phyloP scores from a whole-genome alignment of 176 grass and related monocot genomes.

The Rhynchospora breviuscula region DNA sequence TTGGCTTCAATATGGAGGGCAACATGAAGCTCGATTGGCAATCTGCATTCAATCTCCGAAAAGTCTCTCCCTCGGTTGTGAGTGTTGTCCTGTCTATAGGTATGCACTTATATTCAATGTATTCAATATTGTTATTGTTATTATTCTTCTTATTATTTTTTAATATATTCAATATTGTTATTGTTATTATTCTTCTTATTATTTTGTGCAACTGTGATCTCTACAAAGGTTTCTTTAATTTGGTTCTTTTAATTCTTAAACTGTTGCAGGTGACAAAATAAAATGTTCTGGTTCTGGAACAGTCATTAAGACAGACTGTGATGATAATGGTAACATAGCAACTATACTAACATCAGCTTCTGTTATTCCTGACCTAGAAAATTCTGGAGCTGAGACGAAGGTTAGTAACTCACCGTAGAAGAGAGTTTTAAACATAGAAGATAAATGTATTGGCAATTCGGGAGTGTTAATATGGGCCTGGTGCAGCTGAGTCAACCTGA shows the following conservation, averaged over 20 bases:
- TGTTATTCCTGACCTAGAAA: not conserved
- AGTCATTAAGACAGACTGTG: not conserved
- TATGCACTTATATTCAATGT: not conserved
- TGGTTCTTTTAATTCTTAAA: not conserved
- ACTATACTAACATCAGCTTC: not conserved
- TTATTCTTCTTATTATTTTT: no score
- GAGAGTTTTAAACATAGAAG: not conserved
- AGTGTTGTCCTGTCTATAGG: not conserved
- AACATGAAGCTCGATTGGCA: not conserved
- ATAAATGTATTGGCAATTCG: not conserved
- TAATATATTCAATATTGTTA: no score
- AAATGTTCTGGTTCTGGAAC: not conserved
- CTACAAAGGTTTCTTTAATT: no score
- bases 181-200: not conserved
- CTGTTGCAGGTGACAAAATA: not conserved
- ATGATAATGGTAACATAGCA: not conserved
- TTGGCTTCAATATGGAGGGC: not conserved
- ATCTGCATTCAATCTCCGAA: not conserved
- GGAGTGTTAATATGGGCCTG: no score
- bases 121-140: no score
- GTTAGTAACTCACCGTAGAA: not conserved
- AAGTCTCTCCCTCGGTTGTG: not conserved
- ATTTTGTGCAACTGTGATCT: not conserved
- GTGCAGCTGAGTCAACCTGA: no score
- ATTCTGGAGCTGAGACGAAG: not conserved